phyloP scores from a whole-genome alignment of 2,329 filamentous ascomycete species.

The Fonsecaea nubica region DNA sequence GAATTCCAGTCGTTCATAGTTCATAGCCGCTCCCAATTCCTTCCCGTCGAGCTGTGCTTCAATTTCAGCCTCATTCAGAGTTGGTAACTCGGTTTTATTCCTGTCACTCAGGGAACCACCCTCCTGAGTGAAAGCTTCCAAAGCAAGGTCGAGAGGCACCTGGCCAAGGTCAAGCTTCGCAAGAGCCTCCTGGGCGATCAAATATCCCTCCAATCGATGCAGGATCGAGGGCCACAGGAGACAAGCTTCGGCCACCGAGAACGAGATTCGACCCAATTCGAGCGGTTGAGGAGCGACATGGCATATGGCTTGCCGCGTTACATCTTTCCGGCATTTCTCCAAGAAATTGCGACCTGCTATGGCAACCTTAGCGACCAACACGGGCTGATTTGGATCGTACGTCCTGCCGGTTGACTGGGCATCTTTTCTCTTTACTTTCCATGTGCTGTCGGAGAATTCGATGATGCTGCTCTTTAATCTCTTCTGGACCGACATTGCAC shows the following conservation, averaged over 20 bases:
- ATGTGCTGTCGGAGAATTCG: conserved; percentile 79
- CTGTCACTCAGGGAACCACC: conserved; percentile 83
- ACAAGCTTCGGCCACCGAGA: conserved; percentile 72
- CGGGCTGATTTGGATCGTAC: conserved; percentile 76
- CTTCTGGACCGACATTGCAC: conserved; percentile 44
- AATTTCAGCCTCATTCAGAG: neutral
- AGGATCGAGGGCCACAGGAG: conserved; percentile 84
- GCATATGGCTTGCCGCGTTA: conserved; percentile 57
- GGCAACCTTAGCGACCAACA: conserved; percentile 76
- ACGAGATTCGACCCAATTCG: conserved; percentile 76
- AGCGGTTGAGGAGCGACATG: conserved; percentile 80
- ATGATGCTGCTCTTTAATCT: conserved; percentile 70
- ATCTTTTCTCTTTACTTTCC: conserved; percentile 29
- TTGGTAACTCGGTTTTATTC: neutral
- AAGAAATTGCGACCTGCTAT: conserved; percentile 82
- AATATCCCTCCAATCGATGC: conserved; percentile 77
- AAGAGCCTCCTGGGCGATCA: conserved; percentile 81
- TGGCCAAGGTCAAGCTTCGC: conserved; percentile 69
- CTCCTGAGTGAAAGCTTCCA: conserved; percentile 93
- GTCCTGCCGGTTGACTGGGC: conserved; percentile 12
- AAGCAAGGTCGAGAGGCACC: conserved; percentile 67
- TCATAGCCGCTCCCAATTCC: conserved; percentile 79
- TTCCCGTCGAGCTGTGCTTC: conserved; percentile 3
- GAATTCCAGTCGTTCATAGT: conserved; percentile 94
- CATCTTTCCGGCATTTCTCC: conserved; percentile 67